Evolutionary conservation across 2,329 filamentous ascomycete genomes (phyloP).

Genomic region (Aspergillus bombycis): DNA sequence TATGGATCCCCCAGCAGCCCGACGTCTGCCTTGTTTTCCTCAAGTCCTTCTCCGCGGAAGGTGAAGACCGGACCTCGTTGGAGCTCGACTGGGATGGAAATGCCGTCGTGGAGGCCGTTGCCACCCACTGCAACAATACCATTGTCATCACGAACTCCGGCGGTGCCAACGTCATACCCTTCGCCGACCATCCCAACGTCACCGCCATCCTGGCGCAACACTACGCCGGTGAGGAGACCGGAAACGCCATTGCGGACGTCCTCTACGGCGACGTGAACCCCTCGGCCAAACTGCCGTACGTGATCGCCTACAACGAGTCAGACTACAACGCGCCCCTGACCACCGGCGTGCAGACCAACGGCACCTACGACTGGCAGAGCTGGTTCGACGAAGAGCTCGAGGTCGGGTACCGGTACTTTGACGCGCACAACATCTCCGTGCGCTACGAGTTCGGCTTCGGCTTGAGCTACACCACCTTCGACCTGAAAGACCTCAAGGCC

Average conservation of each 20-base stretch:
- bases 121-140: conserved; percentile 74
- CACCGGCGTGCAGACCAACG: not conserved
- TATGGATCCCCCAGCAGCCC: conserved; percentile 13
- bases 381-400: conserved; percentile 18
- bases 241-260: conserved; percentile 76
- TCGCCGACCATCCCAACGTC: conserved; percentile 75
- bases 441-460: conserved; percentile 54
- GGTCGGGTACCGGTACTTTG: conserved; percentile 28
- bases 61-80: conserved; percentile 66
- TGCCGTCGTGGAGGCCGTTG: conserved; percentile 78
- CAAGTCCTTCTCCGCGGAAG: conserved; percentile 78
- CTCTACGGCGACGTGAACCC: conserved; percentile 82
- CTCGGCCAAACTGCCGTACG: conserved; percentile 76
- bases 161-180: conserved; percentile 64
- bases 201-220: conserved; percentile 84
- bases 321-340: conserved; percentile 60
- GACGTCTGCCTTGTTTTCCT: conserved; percentile 73
- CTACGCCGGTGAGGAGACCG: conserved; percentile 80
- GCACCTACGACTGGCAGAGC: not conserved
- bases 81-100: conserved; percentile 75
- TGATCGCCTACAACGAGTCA: conserved; percentile 69
- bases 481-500: conserved; percentile 52
- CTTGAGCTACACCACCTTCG: conserved; percentile 70
- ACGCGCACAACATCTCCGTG: conserved; percentile 22
- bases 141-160: conserved; percentile 83